Conservation (phyloP, 805 yeast species). For the Blastobotrys robertii region DNA sequence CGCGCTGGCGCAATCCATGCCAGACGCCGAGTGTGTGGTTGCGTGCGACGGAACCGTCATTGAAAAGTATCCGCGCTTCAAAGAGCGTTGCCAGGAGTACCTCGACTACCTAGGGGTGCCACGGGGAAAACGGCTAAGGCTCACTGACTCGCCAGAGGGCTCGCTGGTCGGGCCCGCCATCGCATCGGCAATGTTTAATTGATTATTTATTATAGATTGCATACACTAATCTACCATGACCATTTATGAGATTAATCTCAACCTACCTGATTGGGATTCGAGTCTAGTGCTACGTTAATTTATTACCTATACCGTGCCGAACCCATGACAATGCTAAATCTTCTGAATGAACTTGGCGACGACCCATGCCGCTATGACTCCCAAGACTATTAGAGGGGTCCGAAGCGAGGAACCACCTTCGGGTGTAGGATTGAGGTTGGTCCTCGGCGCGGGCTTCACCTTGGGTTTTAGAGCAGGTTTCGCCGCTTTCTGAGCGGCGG, state of each 20-base stretch:
- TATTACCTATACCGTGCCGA: neutral
- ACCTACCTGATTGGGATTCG: neutral
- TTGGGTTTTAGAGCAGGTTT: too few species aligned
- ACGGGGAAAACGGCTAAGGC: constrained; percentile 10
- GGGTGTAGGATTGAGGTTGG: too few species aligned
- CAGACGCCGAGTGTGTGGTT: constrained; percentile 14
- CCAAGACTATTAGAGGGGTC: too few species aligned
- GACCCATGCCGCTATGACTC: too few species aligned
- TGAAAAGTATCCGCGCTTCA: constrained; percentile 24
- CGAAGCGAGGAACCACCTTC: too few species aligned
- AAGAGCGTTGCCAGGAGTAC: constrained; percentile 21
- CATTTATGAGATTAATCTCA: neutral
- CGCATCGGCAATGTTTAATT: constrained; percentile 17
- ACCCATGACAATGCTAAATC: neutral
- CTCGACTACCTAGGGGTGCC: constrained; percentile 14
- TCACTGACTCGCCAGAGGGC: constrained; percentile 14
- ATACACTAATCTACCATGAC: neutral
- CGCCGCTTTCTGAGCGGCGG: too few species aligned
- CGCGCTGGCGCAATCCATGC: constrained; percentile 18
- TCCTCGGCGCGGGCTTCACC: too few species aligned
- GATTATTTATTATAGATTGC: neutral
- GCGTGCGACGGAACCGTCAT: constrained; percentile 27
- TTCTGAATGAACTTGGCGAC: too few species aligned
- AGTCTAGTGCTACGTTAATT: neutral
- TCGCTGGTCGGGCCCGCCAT: constrained; percentile 21